These are phyloP conservation scores for Diaporthe citrichinensis DNA, from an alignment of 2,329 filamentous ascomycete genomes.

Conservation along the genomic window DNA sequence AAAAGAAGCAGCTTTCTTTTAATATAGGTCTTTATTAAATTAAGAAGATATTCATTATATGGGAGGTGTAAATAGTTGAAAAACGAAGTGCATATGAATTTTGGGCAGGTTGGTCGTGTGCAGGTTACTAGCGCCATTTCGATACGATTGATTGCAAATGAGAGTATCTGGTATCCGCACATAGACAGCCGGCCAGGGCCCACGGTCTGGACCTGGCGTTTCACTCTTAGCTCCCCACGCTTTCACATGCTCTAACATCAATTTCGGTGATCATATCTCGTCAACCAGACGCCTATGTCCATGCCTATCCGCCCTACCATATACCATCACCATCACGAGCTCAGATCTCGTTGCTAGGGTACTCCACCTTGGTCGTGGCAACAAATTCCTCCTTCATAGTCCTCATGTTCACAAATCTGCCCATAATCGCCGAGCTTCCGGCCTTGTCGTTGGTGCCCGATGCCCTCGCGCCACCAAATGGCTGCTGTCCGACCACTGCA, in stretches of 20 bases:
- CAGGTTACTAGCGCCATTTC: too few relatives aligned
- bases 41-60: too few relatives aligned
- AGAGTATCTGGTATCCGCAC: background rate
- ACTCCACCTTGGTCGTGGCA: conserved; percentile 72
- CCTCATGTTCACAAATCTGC: conserved; percentile 65
- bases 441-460: conserved; percentile 80
- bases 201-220: background rate
- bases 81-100: too few relatives aligned
- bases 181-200: background rate
- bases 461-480: conserved; percentile 77
- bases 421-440: conserved; percentile 64
- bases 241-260: conserved; percentile 31
- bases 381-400: conserved; percentile 80
- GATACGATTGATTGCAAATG: too few relatives aligned
- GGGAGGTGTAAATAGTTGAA: too few relatives aligned
- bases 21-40: too few relatives aligned
- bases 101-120: too few relatives aligned
- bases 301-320: background rate
- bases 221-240: conserved; percentile 12
- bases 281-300: background rate
- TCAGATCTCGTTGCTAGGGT: conserved; percentile 79
- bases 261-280: background rate
- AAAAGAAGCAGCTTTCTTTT: too few relatives aligned
- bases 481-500: conserved; percentile 80
- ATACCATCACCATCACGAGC: background rate